Base-by-base conservation (phyloP, 2,329 filamentous ascomycete genomes). In the Tothia fuscella region DNA sequence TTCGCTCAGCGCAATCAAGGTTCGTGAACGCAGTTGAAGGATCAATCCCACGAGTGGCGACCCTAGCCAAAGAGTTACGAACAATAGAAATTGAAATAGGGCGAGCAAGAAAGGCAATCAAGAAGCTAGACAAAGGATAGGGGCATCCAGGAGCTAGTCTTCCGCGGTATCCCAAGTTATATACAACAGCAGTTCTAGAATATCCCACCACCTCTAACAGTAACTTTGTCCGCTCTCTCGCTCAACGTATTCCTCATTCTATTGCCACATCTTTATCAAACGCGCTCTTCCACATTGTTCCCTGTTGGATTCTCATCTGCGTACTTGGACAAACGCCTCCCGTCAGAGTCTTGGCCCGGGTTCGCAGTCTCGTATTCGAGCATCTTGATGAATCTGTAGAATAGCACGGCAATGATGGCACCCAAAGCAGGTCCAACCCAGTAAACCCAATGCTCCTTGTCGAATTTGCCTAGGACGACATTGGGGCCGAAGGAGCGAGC, bases 41-140 rank as follows among this genome's bases (percentile, higher is more conserved):
- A 0, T 56, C 79, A 3, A 58, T 87, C 2, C 71, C 76, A 1
- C 60, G 60, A 29, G 61, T 86, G 6, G 68, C 68, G 5, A 70
- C 68, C 1, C 57, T 82, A n/a, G 65, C 68, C 26, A 66, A 66
- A 21, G 69, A 76, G 51, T 76, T 89, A 71, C 65, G 67, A 12
- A 60, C 61, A n/a, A 55, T 83, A 4, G 82, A 87, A 62, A 75
- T 79, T 39, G 72, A 81, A 49, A 76, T 89, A 41, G 68, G 80
- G 28, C 65, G 80, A 44, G 42, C 63, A 38, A 60, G 67, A 49
- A 74, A 73, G 51, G 54, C 57, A 17, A 53, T 68, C 4, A 59
- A 59, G 48, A 68, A 63, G 49, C 49, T 50, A 3, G 56, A 60
- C 39, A 45, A 37, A 14, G 21, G 20, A 34, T 35, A 12, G 28